Evolutionary conservation across 768 basidiomycete species (phyloP).

Genomic region (Cyclocybe cylindracea): DNA sequence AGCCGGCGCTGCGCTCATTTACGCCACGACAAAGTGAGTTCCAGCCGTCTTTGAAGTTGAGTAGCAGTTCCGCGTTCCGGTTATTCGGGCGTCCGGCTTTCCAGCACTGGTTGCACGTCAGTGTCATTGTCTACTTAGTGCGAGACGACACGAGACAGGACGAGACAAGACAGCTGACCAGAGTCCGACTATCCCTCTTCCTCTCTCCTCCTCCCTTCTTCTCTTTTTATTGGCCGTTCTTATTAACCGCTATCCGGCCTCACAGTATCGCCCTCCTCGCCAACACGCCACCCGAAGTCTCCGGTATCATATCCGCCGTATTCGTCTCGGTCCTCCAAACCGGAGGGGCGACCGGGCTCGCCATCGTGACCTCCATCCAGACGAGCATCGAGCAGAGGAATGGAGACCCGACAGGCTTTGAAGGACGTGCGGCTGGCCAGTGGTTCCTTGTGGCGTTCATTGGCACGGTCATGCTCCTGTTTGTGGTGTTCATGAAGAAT

Average conservation of each 20-base stretch:
- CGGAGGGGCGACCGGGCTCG: slow-evolving; percentile 51
- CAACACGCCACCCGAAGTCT: slow-evolving; percentile 45
- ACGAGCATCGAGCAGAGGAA: slow-evolving; percentile 37
- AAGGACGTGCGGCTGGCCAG: slow-evolving; percentile 44
- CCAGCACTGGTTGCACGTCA: no score
- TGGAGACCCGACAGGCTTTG: slow-evolving; percentile 30
- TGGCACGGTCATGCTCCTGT: slow-evolving; percentile 5
- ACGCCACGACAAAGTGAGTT: slow-evolving; percentile 49
- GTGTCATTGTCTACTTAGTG: no score
- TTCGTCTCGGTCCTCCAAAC: slow-evolving; percentile 56
- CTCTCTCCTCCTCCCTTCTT: no score
- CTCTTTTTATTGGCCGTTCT: not conserved
- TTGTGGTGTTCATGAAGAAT: slow-evolving; percentile 12
- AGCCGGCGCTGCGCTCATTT: slow-evolving; percentile 45
- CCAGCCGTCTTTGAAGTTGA: not conserved
- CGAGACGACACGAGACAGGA: no score
- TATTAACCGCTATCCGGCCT: not conserved
- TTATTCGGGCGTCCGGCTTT: no score
- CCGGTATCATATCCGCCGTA: slow-evolving; percentile 57
- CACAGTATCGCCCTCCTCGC: slow-evolving; percentile 52
- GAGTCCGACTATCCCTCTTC: no score
- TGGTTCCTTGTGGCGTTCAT: slow-evolving; percentile 43
- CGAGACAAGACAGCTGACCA: no score
- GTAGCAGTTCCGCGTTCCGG: no score
- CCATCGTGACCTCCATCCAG: slow-evolving; percentile 50